These are phyloP conservation scores for Hirschfeldia incana DNA, from an alignment of 345 rosid genomes.

Conservation along the genomic window DNA sequence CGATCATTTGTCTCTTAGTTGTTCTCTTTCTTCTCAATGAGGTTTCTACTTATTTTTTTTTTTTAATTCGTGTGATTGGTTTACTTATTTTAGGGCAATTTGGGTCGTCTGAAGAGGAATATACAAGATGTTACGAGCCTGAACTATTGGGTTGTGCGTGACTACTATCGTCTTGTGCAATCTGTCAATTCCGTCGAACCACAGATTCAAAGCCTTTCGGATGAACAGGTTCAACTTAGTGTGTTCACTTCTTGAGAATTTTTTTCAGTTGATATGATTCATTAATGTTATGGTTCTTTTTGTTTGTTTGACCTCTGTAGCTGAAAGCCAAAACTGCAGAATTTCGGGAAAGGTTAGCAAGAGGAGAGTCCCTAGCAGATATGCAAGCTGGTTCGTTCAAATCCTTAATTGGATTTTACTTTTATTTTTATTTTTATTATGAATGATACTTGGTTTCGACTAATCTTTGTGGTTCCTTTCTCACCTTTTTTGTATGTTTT, in stretches of 20 bases:
- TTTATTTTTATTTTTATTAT: neutral
- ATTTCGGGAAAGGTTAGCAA: constrained; percentile 62
- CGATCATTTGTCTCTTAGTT: constrained; percentile 45
- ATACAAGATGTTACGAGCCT: constrained; percentile 59
- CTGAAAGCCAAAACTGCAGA: constrained; percentile 76
- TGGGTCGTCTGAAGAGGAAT: constrained; percentile 49
- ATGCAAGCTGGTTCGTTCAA: constrained; percentile 75
- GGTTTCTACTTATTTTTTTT: neutral
- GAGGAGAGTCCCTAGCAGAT: constrained; percentile 71
- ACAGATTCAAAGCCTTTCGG: constrained; percentile 54
- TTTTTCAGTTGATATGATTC: constrained; percentile 8
- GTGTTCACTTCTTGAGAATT: neutral
- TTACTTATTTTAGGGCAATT: constrained; percentile 44
- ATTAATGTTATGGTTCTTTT: neutral
- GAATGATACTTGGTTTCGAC: neutral
- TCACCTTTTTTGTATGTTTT: neutral
- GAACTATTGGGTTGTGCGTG: constrained; percentile 88
- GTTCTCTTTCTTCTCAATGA: neutral
- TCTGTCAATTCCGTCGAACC: constrained; percentile 69
- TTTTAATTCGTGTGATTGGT: neutral
- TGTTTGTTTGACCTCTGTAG: constrained; percentile 35
- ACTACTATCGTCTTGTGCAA: constrained; percentile 75
- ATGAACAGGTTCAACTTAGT: constrained; percentile 66
- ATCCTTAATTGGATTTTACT: constrained; percentile 10
- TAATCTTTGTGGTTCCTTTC: constrained; percentile 1